Conservation (phyloP, 441 rosid genomes). For the Jatropha podagrica region DNA sequence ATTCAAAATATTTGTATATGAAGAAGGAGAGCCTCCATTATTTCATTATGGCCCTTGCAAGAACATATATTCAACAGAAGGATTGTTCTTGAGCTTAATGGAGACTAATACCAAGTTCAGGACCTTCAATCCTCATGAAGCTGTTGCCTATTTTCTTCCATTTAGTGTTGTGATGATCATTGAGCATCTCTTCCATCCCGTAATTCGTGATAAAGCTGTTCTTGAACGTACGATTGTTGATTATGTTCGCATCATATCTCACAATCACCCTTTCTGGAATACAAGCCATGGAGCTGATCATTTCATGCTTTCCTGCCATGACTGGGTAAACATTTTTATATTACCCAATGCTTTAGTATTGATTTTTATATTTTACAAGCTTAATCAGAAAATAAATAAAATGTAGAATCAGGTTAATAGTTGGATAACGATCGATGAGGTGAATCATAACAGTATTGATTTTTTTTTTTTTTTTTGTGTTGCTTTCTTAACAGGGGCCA, state of each 20-base stretch:
- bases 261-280: slow-evolving; percentile 56
- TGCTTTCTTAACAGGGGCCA: slow-evolving; percentile 27
- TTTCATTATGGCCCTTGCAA: slow-evolving; percentile 46
- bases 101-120: slow-evolving; percentile 33
- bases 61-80: slow-evolving; percentile 44
- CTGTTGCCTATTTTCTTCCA: slow-evolving; percentile 44
- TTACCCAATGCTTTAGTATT: no score
- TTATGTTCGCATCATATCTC: slow-evolving; percentile 29
- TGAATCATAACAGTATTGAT: no score
- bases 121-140: slow-evolving; percentile 34
- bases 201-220: slow-evolving; percentile 26
- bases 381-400: no score
- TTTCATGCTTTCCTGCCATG: slow-evolving; percentile 71
- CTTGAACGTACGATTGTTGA: slow-evolving; percentile 30
- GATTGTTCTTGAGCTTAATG: slow-evolving; percentile 37
- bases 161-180: slow-evolving; percentile 49
- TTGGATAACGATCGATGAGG: no score
- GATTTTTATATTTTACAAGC: no score
- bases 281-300: slow-evolving; percentile 54
- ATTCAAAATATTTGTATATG: slow-evolving; percentile 47
- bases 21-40: slow-evolving; percentile 52
- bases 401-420: no score
- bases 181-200: slow-evolving; percentile 32
- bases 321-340: slow-evolving; percentile 41
- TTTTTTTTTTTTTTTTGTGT: no score